These are phyloP conservation scores for Thielaviopsis populi DNA, from an alignment of 2,329 filamentous ascomycete genomes.

Conservation along the genomic window DNA sequence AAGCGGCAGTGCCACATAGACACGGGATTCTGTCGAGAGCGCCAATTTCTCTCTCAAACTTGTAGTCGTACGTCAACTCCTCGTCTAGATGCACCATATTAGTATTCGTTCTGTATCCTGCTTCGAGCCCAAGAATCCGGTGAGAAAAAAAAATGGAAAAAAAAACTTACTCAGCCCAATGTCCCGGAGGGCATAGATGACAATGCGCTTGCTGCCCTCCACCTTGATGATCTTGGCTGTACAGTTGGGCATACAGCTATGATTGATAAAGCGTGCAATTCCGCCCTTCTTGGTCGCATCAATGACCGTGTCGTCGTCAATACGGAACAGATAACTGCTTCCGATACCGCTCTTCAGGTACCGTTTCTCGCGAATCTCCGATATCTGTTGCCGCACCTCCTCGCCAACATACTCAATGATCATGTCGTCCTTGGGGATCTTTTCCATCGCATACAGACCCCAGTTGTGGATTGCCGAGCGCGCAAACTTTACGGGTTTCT, in stretches of 20 bases:
- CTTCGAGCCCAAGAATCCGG: not conserved
- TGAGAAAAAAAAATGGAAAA: not conserved
- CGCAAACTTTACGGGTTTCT: conserved; percentile 97
- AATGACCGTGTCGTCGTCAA: conserved; percentile 93
- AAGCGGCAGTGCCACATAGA: conserved; percentile 86
- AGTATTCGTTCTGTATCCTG: not conserved
- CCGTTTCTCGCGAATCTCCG: conserved; percentile 82
- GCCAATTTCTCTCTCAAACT: conserved; percentile 94
- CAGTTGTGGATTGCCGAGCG: conserved; percentile 97
- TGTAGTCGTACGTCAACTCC: conserved; percentile 99
- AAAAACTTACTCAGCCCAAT: conserved; percentile 72
- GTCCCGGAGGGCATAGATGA: conserved; percentile 94
- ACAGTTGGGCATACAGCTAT: conserved; percentile 95
- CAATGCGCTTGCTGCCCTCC: conserved; percentile 93
- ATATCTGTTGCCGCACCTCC: conserved; percentile 90
- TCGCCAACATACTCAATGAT: conserved; percentile 99
- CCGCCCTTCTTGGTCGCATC: conserved; percentile 98
- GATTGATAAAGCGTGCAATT: conserved; percentile 96
- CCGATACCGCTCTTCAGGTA: conserved; percentile 96
- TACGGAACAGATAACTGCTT: conserved; percentile 93
- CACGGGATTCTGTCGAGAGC: conserved; percentile 93
- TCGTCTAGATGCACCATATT: conserved; percentile 49
- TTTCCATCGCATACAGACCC: conserved; percentile 95
- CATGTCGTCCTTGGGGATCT: conserved; percentile 95
- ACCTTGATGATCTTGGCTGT: conserved; percentile 99